Evolutionary conservation across 352 stramenopile species (phyloP).

Genomic region (Phytophthora pistaciae): DNA sequence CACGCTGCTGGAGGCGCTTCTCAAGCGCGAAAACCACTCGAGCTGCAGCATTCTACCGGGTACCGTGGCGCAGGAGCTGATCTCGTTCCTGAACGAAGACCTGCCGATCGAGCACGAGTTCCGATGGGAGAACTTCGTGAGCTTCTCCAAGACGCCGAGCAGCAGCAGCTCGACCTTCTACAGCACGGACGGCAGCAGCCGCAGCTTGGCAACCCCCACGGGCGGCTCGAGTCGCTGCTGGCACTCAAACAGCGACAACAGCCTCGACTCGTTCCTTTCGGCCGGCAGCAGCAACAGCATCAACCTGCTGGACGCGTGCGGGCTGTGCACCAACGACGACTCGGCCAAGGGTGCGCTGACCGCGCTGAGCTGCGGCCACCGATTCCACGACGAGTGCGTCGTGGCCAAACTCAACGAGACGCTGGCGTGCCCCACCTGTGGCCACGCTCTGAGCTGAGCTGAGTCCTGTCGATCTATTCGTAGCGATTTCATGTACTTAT

Average conservation of each 20-base stretch:
- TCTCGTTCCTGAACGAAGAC: conserved; percentile 71
- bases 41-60: conserved; percentile 59
- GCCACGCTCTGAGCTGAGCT: conserved; percentile 24
- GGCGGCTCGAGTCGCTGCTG: conserved; percentile 16
- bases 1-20: conserved; percentile 47
- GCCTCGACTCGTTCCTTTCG: conserved; percentile 44
- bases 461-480: neutral
- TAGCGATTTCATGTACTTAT: conserved; percentile 8
- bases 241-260: conserved; percentile 35
- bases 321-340: conserved; percentile 33
- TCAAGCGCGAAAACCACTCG: conserved; percentile 48
- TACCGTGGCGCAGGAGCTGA: conserved; percentile 58
- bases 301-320: conserved; percentile 26
- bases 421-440: conserved; percentile 52
- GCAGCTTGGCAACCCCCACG: conserved; percentile 28
- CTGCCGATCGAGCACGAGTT: conserved; percentile 72
- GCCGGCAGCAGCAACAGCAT: conserved; percentile 41
- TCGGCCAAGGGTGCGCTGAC: conserved; percentile 37
- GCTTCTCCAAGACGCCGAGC: conserved; percentile 53
- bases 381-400: conserved; percentile 79
- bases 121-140: conserved; percentile 55
- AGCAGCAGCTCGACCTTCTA: conserved; percentile 30
- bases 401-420: conserved; percentile 64
- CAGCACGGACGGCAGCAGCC: conserved; percentile 34
- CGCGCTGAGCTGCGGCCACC: conserved; percentile 59